These are phyloP conservation scores for Cyclotella choctawhatcheeana DNA, from an alignment of 108 stramenopile species.

Conservation along the genomic window DNA sequence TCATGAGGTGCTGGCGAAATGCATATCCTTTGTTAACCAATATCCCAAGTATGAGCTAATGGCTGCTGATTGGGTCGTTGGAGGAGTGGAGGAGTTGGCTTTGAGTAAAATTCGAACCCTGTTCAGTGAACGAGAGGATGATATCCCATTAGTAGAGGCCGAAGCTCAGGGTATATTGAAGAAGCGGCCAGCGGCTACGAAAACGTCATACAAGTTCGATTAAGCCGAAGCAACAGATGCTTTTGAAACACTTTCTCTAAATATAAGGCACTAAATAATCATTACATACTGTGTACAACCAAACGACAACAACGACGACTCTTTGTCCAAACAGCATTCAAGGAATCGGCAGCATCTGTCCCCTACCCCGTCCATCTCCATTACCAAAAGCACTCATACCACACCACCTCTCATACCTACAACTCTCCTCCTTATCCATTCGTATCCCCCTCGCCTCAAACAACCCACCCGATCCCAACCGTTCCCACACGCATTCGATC, in stretches of 20 bases:
- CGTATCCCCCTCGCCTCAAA: slow-evolving; percentile 62
- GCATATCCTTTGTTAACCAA: slow-evolving; percentile 63
- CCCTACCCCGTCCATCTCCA: slow-evolving; percentile 48
- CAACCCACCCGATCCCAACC: slow-evolving; percentile 55
- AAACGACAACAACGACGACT: too few species aligned
- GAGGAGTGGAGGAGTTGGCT: slow-evolving; percentile 26
- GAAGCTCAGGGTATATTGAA: slow-evolving; percentile 16
- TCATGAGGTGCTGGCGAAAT: slow-evolving; percentile 77
- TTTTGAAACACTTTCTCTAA: too few species aligned
- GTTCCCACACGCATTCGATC: slow-evolving; percentile 60
- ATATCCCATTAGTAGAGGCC: not conserved
- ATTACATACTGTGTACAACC: too few species aligned
- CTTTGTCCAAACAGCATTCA: slow-evolving; percentile 15
- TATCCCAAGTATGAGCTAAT: slow-evolving; percentile 78
- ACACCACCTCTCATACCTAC: slow-evolving; percentile 33
- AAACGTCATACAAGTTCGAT: slow-evolving; percentile 45
- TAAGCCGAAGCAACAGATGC: too few species aligned
- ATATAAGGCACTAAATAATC: too few species aligned
- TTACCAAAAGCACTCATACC: slow-evolving; percentile 36
- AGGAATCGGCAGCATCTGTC: slow-evolving; percentile 46
- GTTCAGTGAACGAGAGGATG: slow-evolving; percentile 39
- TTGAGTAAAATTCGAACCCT: slow-evolving; percentile 35
- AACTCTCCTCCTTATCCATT: slow-evolving; percentile 49
- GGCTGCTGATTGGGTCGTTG: slow-evolving; percentile 67
- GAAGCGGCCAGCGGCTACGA: slow-evolving; percentile 29